phyloP scores from a whole-genome alignment of 2,329 filamentous ascomycete genomes.

The Chaetomium strumarium region DNA sequence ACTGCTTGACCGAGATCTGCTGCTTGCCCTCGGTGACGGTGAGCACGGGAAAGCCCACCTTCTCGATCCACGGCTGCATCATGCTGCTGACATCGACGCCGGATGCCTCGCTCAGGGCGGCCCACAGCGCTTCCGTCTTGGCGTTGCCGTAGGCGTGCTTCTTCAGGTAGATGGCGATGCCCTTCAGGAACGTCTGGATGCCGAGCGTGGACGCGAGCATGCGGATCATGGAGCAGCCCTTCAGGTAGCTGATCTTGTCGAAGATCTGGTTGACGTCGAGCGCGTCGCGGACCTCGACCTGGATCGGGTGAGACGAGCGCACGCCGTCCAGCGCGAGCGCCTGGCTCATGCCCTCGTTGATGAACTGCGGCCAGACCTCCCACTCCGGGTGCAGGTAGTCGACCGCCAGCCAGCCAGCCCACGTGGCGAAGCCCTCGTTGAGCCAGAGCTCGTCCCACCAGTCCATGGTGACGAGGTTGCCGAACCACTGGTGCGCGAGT shows the following conservation, averaged over 20 bases:
- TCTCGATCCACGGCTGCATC: constrained; percentile 93
- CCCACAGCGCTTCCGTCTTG: constrained; percentile 87
- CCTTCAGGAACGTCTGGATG: constrained; percentile 80
- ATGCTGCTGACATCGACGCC: constrained; percentile 78
- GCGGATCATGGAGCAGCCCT: constrained; percentile 92
- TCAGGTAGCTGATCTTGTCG: constrained; percentile 92
- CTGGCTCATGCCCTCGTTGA: constrained; percentile 88
- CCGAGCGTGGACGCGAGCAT: constrained; percentile 93
- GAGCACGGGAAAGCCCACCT: constrained; percentile 89
- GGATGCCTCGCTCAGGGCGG: constrained; percentile 78
- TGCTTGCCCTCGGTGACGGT: constrained; percentile 79
- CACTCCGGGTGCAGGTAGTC: constrained; percentile 93
- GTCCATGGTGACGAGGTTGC: constrained; percentile 95
- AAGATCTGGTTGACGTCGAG: constrained; percentile 98
- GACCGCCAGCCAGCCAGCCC: constrained; percentile 92
- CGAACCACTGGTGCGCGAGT: constrained; percentile 96
- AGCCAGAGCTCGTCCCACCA: constrained; percentile 98
- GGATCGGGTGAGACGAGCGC: constrained; percentile 89
- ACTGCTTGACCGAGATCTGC: constrained; percentile 77
- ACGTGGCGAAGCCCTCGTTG: constrained; percentile 96
- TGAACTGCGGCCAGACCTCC: constrained; percentile 97
- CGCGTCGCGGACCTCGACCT: constrained; percentile 88
- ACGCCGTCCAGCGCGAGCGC: constrained; percentile 87
- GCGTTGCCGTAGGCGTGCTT: constrained; percentile 84
- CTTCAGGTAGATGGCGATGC: constrained; percentile 85